These are phyloP conservation scores for Solanum pimpinellifolium DNA, from an alignment of 257 asterid species.

Conservation along the genomic window DNA sequence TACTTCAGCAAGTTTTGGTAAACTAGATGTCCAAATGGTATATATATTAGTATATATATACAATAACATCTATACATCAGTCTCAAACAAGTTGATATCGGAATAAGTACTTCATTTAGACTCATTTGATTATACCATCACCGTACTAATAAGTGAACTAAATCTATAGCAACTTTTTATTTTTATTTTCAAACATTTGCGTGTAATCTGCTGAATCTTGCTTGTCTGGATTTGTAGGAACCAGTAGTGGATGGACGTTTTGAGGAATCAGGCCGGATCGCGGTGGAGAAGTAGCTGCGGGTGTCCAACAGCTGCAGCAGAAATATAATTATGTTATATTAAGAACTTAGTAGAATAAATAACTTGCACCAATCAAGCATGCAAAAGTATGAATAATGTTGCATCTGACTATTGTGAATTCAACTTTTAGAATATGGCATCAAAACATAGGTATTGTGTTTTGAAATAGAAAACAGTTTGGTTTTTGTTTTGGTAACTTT, in stretches of 20 bases:
- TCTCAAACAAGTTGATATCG: neutral
- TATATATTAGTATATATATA: too few species aligned
- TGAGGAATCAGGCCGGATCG: neutral
- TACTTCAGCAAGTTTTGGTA: neutral
- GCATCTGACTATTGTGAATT: neutral
- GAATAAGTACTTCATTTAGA: neutral
- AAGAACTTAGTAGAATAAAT: neutral
- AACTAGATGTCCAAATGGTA: neutral
- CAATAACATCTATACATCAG: neutral
- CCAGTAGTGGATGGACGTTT: neutral
- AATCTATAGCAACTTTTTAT: neutral
- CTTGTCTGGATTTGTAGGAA: constrained; percentile 13
- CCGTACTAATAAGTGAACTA: neutral
- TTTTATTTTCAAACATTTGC: neutral
- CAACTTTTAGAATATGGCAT: neutral
- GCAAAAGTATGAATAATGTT: neutral
- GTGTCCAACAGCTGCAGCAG: neutral
- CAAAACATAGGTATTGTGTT: neutral
- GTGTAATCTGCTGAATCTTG: neutral
- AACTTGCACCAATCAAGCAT: neutral
- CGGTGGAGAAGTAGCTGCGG: neutral
- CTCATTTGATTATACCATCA: neutral
- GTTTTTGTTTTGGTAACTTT: neutral
- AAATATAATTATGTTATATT: neutral
- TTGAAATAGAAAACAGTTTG: neutral